These are phyloP conservation scores for Termitomyces sp. DNA, from an alignment of 768 basidiomycete genomes.

Conservation along the genomic window DNA sequence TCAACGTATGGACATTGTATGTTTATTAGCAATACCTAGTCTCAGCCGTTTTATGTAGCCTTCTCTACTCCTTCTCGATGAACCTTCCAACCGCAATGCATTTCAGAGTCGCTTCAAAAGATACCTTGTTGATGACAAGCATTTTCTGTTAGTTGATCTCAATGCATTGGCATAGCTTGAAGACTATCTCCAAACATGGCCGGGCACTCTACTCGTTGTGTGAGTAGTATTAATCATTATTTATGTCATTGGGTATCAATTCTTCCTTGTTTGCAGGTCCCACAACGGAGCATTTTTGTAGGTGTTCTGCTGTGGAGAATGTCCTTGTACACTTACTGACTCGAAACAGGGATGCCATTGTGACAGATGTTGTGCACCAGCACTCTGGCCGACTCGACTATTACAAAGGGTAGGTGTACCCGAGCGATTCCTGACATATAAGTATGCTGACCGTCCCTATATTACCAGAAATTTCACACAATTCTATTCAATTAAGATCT, in stretches of 20 bases:
- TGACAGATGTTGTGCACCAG: conserved; percentile 97
- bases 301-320: conserved; percentile 16
- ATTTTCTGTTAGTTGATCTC: conserved; percentile 60
- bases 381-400: conserved; percentile 92
- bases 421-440: not conserved
- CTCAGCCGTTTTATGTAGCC: conserved; percentile 36
- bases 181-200: conserved; percentile 96
- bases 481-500: conserved; percentile 97
- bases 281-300: conserved; percentile 97
- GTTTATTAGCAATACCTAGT: too few relatives aligned
- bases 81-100: conserved; percentile 95
- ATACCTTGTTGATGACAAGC: not conserved
- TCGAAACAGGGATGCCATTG: conserved; percentile 75
- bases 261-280: conserved; percentile 47
- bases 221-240: conserved; percentile 24
- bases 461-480: conserved; percentile 84
- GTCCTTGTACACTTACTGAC: not conserved
- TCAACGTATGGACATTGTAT: conserved; percentile 55
- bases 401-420: conserved; percentile 79
- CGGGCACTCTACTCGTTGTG: conserved; percentile 90
- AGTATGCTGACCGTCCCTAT: not conserved
- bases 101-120: not conserved
- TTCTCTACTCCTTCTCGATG: conserved; percentile 77
- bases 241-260: conserved; percentile 1
- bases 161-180: conserved; percentile 98